phyloP scores from a whole-genome alignment of 768 basidiomycete species.

The Rhodotorula taiwanensis region DNA sequence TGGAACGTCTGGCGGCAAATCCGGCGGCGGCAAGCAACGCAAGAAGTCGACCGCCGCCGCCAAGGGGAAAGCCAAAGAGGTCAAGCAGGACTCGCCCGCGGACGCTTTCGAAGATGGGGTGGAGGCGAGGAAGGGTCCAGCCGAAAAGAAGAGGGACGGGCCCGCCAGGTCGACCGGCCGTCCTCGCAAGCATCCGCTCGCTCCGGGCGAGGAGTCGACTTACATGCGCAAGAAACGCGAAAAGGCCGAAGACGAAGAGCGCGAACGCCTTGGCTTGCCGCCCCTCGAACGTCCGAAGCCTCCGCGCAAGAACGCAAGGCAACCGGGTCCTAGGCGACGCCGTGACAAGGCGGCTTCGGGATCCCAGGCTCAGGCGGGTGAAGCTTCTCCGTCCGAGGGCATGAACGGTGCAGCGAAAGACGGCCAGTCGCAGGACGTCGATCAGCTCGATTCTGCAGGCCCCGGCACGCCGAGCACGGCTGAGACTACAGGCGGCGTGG shows the following conservation, averaged over 20 bases:
- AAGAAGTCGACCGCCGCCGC: conserved; percentile 34
- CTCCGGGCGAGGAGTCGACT: conserved; percentile 9
- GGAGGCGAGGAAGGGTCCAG: conserved; percentile 44
- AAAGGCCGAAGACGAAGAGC: conserved; percentile 33
- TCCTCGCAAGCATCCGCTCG: conserved; percentile 22
- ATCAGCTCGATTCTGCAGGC: too few species aligned
- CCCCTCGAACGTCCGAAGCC: conserved; percentile 31
- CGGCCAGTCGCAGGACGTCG: too few species aligned
- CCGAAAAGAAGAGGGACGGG: conserved; percentile 50
- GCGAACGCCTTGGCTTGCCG: conserved; percentile 17
- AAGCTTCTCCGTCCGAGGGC: too few species aligned
- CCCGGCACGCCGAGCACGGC: neutral
- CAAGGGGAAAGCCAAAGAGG: conserved; percentile 13
- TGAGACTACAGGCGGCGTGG: conserved; percentile 16
- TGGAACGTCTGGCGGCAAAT: conserved; percentile 2
- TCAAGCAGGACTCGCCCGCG: neutral
- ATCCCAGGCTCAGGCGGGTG: neutral
- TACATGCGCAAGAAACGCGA: conserved; percentile 38
- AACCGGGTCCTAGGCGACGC: too few species aligned
- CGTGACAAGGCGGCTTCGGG: too few species aligned
- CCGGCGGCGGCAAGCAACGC: neutral
- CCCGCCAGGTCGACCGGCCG: conserved; percentile 50
- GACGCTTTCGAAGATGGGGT: neutral
- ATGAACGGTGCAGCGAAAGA: too few species aligned
- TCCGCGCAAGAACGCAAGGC: conserved; percentile 35